Base-by-base conservation (phyloP, 2,329 filamentous ascomycete species). In the Dactylonectria estremocensis region DNA sequence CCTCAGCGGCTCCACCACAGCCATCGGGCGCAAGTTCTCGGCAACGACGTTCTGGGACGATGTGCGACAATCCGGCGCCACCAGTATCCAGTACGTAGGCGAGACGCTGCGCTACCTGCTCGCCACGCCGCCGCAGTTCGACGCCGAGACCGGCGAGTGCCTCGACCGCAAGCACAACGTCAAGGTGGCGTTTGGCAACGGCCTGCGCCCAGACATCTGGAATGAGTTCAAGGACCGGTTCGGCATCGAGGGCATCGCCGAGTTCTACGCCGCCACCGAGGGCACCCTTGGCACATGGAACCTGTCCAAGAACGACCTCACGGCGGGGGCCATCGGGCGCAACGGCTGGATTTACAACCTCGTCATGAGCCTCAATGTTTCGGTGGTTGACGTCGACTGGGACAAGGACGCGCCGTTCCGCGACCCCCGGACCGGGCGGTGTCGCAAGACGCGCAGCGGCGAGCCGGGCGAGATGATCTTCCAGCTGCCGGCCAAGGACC, bases 91-190 rank as follows among this genome's bases (percentile, higher is more conserved):
- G 78, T 97, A 97, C 77, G 94, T 97, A 14, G 94, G 94, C 59
- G 94, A 97, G 80, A 95, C 93, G 0, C 92, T 94, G 70, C 91
- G 94, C 6, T 97, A 97, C 78, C 87, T 97, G 4, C 86, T 97
- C 11, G 87, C 92, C 0, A 89, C 90, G 0, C 88, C 92, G 2
- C 84, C 89, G 0, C 86, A 91, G 62, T 79, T 85, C 28, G 90
- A 94, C 72, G 85, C 90, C 0, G 78, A 77, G 7, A 93, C 91
- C 0, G 91, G 91, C 20, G 88, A 91, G 76, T 86, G 88, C 68
- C 84, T 94, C 40, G 95, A 97, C 80, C 88, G 86, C 73, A 88
- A 90, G 70, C 92, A 97, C 82, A 86, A 84, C 0, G 88, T 97
- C n/a, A 89, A 90, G 6, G 74, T 91, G 3, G 94, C 93, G 0